Base-by-base conservation (phyloP, 2,329 filamentous ascomycete species). In the Phaeosphaeriaceae sp. region DNA sequence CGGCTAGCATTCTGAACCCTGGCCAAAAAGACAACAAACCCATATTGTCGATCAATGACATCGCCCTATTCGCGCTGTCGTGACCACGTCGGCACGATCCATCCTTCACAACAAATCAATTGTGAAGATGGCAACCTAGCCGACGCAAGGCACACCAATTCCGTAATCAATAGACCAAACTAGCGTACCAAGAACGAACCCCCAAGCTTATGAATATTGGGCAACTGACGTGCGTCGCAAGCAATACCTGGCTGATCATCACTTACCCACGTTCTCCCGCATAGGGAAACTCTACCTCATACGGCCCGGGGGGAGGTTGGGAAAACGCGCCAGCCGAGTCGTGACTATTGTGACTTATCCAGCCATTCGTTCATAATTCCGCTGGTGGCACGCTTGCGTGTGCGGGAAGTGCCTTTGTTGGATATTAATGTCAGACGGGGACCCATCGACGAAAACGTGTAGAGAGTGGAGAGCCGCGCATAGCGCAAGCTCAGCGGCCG, bases 41-140 rank as follows among this genome's bases (percentile, higher is more conserved):
- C 44, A 38, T 20, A 20, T 35, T 44, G 43, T 48, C 51, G 17
- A 45, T 42, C 48, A 23, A 54, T 51, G 18, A 21, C 15, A 37
- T 34, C 29, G 12, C 28, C n/a, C 23, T 20, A 8, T 17, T 28
- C 32, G 21, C 13, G 4, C 9, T 28, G 16, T 16, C 34, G 17
- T 13, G 29, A 23, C 18, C 23, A 8, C 23, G 23, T 26, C 23
- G 23, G 23, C 12, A 23, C n/a, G 18, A 34, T n/a, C 32, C 13
- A 8, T 26, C 23, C 23, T 11, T 26, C 7, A 11, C 23, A 26
- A 26, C 23, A 26, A 26, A 26, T 26, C 23, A 8, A 11, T 11
- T 11, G n/a, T n/a, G n/a, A n/a, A n/a, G n/a, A 26, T 26, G 23
- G 7, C 23, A 26, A 11, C 23, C 23, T 11, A n/a, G n/a, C 23